Evolutionary conservation across 2,329 filamentous ascomycete genomes (phyloP).

Genomic region (Aspergillus bombycis): DNA sequence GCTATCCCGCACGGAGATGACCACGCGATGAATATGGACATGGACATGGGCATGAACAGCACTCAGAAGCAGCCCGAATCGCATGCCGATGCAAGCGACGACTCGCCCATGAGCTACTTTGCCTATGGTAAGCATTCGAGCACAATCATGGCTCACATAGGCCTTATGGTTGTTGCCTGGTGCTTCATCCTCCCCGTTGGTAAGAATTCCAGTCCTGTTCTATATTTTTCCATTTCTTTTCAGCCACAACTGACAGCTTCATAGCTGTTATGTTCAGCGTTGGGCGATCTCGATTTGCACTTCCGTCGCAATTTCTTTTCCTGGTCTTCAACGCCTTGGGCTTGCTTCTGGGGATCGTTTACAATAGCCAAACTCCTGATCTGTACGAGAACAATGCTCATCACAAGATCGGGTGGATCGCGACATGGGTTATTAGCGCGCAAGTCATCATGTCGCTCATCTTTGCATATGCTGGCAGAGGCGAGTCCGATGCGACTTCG

Average conservation of each 20-base stretch:
- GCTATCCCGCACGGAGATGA: constrained; percentile 40
- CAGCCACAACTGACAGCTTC: constrained; percentile 15
- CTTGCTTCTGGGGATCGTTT: constrained; percentile 25
- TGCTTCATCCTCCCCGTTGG: constrained; percentile 72
- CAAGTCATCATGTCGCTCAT: constrained; percentile 72
- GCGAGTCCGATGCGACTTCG: constrained; percentile 32
- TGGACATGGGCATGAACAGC: constrained; percentile 29
- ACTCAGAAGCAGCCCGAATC: constrained; percentile 19
- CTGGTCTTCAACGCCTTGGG: constrained; percentile 23
- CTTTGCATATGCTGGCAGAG: constrained; percentile 60
- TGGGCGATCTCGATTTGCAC: constrained; percentile 72
- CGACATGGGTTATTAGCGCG: constrained; percentile 70
- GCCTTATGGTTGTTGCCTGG: constrained; percentile 72
- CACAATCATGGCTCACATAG: constrained; percentile 69
- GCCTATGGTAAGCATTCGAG: constrained; percentile 43
- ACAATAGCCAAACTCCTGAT: constrained; percentile 27
- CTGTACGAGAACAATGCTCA: constrained; percentile 27
- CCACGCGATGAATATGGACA: constrained; percentile 36
- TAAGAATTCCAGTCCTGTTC: constrained; percentile 44
- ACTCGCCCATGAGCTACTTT: constrained; percentile 49
- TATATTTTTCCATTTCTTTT: not conserved
- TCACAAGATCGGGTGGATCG: constrained; percentile 62
- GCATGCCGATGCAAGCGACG: constrained; percentile 20
- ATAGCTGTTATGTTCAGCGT: constrained; percentile 84
- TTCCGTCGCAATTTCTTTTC: constrained; percentile 53